Evolutionary conservation across 1,284 basidiomycete genomes (phyloP).

Genomic region (Sporisorium iseilematis-ciliati): DNA sequence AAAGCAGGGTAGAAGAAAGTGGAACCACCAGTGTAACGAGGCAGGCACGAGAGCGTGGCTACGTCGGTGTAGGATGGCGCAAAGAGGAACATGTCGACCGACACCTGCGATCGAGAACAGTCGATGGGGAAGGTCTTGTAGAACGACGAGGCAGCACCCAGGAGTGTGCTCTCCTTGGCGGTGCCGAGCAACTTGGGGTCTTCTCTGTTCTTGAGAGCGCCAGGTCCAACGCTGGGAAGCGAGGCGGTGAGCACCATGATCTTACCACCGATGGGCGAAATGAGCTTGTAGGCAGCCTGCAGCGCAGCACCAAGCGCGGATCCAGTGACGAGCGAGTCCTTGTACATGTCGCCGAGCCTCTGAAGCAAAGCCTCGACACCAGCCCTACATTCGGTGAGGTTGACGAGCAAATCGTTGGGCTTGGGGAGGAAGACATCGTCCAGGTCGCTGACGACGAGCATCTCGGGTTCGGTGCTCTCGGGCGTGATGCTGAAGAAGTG

Average conservation of each 20-base stretch:
- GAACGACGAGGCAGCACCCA: conserved; percentile 80
- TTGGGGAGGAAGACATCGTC: conserved; percentile 98
- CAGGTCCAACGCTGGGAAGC: conserved; percentile 88
- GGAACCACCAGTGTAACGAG: conserved; percentile 97
- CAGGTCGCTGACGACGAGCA: conserved; percentile 97
- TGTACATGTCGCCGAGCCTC: conserved; percentile 94
- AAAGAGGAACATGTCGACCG: conserved; percentile 99
- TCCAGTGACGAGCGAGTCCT: conserved; percentile 88
- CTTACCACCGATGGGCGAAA: conserved; percentile 94
- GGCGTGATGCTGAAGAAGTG: conserved; percentile 94
- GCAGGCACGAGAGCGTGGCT: conserved; percentile 88
- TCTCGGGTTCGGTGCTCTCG: conserved; percentile 84
- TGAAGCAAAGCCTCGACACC: conserved; percentile 86
- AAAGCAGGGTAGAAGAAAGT: conserved; percentile 99
- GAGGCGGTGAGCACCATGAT: conserved; percentile 89
- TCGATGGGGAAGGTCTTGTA: conserved; percentile 99
- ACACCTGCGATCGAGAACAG: conserved; percentile 95
- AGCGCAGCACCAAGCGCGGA: conserved; percentile 95
- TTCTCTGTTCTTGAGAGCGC: conserved; percentile 93
- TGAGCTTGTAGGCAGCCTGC: conserved; percentile 94
- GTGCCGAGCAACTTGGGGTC: conserved; percentile 97
- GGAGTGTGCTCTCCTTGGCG: conserved; percentile 77
- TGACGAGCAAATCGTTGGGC: conserved; percentile 93
- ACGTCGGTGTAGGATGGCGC: conserved; percentile 94
- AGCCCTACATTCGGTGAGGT: conserved; percentile 85